Percentiles rank a stretch among this genome's conserved stretches.
phyloP scores from a whole-genome alignment of 2,329 filamentous ascomycete genomes.

The Nannizziopsis barbatae region DNA sequence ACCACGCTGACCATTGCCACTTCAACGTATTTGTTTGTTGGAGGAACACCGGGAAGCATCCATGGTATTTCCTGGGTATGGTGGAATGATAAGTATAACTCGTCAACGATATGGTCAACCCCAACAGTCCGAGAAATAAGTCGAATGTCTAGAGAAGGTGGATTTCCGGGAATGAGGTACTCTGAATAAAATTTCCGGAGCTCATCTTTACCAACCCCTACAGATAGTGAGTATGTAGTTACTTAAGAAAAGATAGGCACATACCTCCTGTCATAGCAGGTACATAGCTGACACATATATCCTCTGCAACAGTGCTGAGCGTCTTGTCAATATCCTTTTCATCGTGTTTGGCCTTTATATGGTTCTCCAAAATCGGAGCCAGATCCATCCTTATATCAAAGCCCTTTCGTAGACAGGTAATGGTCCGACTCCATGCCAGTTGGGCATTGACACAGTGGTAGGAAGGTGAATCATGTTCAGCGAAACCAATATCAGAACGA shows the following conservation, averaged over 20 bases:
- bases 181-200: slow-evolving; percentile 44
- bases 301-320: slow-evolving; percentile 20
- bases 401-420: slow-evolving; percentile 49
- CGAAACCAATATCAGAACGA: slow-evolving; percentile 53
- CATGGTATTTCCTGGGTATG: slow-evolving; percentile 48
- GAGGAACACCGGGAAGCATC: slow-evolving; percentile 48
- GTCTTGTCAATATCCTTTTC: slow-evolving; percentile 28
- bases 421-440: slow-evolving; percentile 58
- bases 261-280: slow-evolving; percentile 30
- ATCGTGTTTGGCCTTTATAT: slow-evolving; percentile 18
- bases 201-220: slow-evolving; percentile 33
- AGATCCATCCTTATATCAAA: slow-evolving; percentile 38
- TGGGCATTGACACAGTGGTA: slow-evolving; percentile 53
- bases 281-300: slow-evolving; percentile 22
- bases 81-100: slow-evolving; percentile 46
- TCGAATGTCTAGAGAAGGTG: slow-evolving; percentile 41
- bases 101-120: slow-evolving; percentile 50
- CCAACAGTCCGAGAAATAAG: slow-evolving; percentile 49
- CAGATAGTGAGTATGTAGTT: slow-evolving; percentile 11
- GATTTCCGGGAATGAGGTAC: slow-evolving; percentile 45
- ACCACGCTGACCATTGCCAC: slow-evolving; percentile 48
- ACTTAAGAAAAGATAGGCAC: slow-evolving; percentile 18
- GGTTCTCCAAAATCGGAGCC: slow-evolving; percentile 24
- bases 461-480: slow-evolving; percentile 57
- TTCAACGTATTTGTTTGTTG: slow-evolving; percentile 48